Base-by-base conservation (phyloP, 108 stramenopile species). In the Cylindrotheca closterium region DNA sequence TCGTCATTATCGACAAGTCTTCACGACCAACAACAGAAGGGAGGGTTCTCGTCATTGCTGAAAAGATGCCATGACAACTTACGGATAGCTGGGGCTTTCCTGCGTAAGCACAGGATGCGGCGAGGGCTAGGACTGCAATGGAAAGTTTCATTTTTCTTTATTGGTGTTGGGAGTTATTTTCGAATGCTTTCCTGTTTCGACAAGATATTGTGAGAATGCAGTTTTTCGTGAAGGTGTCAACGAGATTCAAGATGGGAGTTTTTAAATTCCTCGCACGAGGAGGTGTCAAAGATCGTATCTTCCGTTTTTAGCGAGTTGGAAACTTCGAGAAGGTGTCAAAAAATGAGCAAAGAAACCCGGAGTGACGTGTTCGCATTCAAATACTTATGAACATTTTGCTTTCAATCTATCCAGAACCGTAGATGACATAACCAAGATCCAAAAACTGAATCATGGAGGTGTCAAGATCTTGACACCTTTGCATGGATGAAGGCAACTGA, bases 11-110 rank as follows among this genome's bases (percentile, higher is more conserved):
- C 18, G 24, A 23, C 5, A 10, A 23, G 30, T 18, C 52, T 8
- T n/a, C 18, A 53, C 10, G 10, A 53, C 15, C 52, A 53, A 19
- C 19, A 53, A n/a, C 52, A 19, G 10, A 8, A 53, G 52, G 10
- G 51, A 8, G 8, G 42, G 42, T 45, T 45, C 42, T n/a, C n/a
- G n/a, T n/a, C n/a, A n/a, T n/a, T n/a, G n/a, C n/a, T n/a, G 15
- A 45, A 45, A 45, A 12, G 12, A 45, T 45, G 15, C 12, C 8
- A 53, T n/a, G 27, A n/a, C 22, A 12, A 70, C 75, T 67, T 78
- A 70, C 69, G 21, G 69, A 62, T 22, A 67, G 48, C 24, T 73
- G 57, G 4, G 65, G 71, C 53, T 65, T 66, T 32, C 58, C 58
- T 23, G 71, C 69, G 42, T 47, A 47, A 45, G 50, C 69, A 55